phyloP scores from a whole-genome alignment of 2,329 filamentous ascomycete species.

The Clarireedia monteithiana region DNA sequence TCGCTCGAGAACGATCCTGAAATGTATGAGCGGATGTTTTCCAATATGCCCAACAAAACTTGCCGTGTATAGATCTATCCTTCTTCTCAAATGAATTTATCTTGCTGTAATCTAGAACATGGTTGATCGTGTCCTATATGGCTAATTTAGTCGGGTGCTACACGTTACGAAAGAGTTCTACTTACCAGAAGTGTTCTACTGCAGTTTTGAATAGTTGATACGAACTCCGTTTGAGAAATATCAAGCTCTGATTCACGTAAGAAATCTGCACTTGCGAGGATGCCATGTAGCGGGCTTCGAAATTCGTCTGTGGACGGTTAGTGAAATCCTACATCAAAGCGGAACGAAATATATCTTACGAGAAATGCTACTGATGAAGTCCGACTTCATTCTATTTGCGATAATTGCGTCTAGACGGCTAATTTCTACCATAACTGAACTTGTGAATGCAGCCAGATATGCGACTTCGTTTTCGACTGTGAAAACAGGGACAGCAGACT shows the following conservation, averaged over 20 bases:
- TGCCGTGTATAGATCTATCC: constrained; percentile 17
- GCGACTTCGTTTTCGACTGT: constrained; percentile 27
- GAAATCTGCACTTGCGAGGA: constrained; percentile 42
- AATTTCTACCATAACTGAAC: constrained; percentile 11
- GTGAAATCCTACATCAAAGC: constrained; percentile 11
- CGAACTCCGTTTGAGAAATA: constrained; percentile 5
- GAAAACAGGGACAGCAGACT: constrained; percentile 26
- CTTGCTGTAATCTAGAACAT: constrained; percentile 46
- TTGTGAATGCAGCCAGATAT: constrained; percentile 32
- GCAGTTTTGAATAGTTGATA: constrained; percentile 39
- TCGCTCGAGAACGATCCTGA: constrained; percentile 22
- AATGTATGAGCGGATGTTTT: neutral
- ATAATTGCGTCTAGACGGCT: constrained; percentile 38
- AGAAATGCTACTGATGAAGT: constrained; percentile 46
- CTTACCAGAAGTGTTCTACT: constrained; percentile 38
- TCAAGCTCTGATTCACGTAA: constrained; percentile 1
- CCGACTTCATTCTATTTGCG: constrained; percentile 41
- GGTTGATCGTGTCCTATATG: constrained; percentile 41
- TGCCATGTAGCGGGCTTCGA: constrained; percentile 49
- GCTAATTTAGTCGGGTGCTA: neutral
- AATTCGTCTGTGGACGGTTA: constrained; percentile 33
- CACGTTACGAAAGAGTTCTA: neutral
- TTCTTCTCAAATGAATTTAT: constrained; percentile 36
- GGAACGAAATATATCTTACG: constrained; percentile 29
- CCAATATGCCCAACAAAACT: neutral